Evolutionary conservation across 306 rosid species (phyloP).

Genomic region (Malus asiatica): DNA sequence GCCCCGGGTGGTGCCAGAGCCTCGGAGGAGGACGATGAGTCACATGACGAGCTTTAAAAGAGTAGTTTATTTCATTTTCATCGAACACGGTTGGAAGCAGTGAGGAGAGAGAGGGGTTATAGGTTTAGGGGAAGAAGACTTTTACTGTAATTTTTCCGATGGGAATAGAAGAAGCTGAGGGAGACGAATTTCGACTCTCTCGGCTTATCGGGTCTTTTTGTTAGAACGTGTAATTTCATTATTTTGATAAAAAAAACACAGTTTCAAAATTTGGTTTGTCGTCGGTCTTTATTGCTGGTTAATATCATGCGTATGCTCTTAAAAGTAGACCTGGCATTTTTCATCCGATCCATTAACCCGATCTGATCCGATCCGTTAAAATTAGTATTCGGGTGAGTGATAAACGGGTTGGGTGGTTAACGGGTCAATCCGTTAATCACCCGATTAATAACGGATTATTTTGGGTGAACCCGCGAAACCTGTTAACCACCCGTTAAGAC

Average conservation of each 20-base stretch:
- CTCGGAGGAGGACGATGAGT: conserved; percentile 59
- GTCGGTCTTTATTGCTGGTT: neutral
- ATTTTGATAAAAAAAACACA: conserved; percentile 10
- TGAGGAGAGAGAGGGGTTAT: conserved; percentile 18
- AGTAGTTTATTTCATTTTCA: neutral
- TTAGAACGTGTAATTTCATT: conserved; percentile 24
- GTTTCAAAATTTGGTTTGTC: neutral
- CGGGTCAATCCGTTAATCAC: too few species aligned
- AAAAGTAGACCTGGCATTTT: too few species aligned
- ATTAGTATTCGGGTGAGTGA: too few species aligned
- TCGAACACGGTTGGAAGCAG: conserved; percentile 2
- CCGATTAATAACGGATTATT: too few species aligned
- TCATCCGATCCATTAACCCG: too few species aligned
- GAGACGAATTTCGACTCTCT: conserved; percentile 21
- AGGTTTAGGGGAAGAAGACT: conserved; percentile 19
- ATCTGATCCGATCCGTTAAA: too few species aligned
- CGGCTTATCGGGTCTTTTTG: conserved; percentile 11
- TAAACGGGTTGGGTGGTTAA: too few species aligned
- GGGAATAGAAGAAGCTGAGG: conserved; percentile 15
- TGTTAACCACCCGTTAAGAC: too few species aligned
- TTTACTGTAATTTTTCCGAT: conserved; percentile 33
- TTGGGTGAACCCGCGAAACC: too few species aligned
- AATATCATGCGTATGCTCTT: too few species aligned
- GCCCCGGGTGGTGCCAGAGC: conserved; percentile 54
- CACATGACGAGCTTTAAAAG: conserved; percentile 81